A percentile compares a stretch with the other conserved stretches of the same genome.
These are phyloP conservation scores for sweet orange (Citrus sinensis) DNA, from an alignment of 345 rosid species.

Conservation along the genomic window DVS_A1.0 CM039162.1:29527001-29527500, in stretches of 20 bases:
- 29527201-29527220: background rate
- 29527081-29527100: too few species aligned
- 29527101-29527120: too few species aligned
- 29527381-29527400: background rate
- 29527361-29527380: slow-evolving; percentile 23
- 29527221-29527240: background rate
- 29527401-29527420: background rate
- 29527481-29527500: slow-evolving; percentile 32
- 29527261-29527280: too few species aligned
- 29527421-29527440: background rate
- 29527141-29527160: too few species aligned
- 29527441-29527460: background rate
- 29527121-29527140: too few species aligned
- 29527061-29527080: too few species aligned
- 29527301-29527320: slow-evolving; percentile 36
- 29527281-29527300: too few species aligned
- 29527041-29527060: too few species aligned
- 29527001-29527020: too few species aligned
- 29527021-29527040: too few species aligned
- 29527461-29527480: slow-evolving; percentile 34
- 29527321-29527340: background rate
- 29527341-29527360: slow-evolving; percentile 27
- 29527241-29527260: background rate
- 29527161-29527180: too few species aligned
- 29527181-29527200: too few species aligned